phyloP scores from a whole-genome alignment of 306 rosid species.

The Begonia masoniana region DNA sequence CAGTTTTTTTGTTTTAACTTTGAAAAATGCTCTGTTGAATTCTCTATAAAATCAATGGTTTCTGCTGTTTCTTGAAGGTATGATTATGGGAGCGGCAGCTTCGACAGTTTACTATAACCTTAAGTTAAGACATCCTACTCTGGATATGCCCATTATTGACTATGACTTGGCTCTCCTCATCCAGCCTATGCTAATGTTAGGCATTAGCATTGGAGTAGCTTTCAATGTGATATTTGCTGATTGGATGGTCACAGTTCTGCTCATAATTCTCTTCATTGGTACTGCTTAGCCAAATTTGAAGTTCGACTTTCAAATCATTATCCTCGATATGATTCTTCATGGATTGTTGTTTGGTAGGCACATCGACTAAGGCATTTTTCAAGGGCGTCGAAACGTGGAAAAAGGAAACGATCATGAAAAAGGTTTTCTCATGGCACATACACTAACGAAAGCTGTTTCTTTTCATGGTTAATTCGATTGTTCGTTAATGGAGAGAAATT shows the following conservation, averaged over 20 bases:
- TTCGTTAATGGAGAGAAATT: not conserved
- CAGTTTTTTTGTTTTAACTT: not conserved
- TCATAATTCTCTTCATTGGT: constrained; percentile 83
- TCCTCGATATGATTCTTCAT: not conserved
- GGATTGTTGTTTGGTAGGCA: constrained; percentile 30
- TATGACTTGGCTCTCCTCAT: constrained; percentile 87
- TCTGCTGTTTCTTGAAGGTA: constrained; percentile 35
- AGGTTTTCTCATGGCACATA: constrained; percentile 15
- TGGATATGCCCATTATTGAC: constrained; percentile 70
- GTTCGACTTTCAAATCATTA: not conserved
- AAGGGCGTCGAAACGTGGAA: constrained; percentile 94
- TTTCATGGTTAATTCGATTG: not conserved
- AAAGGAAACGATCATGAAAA: constrained; percentile 74
- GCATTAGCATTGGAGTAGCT: constrained; percentile 84
- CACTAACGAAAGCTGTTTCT: not conserved
- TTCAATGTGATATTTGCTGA: constrained; percentile 90
- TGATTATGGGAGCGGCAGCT: constrained; percentile 86
- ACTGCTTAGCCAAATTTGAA: constrained; percentile 3
- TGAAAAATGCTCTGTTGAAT: not conserved
- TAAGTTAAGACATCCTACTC: constrained; percentile 73
- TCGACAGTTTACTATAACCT: constrained; percentile 90
- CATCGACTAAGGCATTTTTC: constrained; percentile 77
- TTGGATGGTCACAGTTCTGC: constrained; percentile 90
- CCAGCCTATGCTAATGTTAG: constrained; percentile 98
- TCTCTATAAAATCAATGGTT: not conserved